phyloP scores from a whole-genome alignment of 2,329 filamentous ascomycete genomes.

The Conoideocrella luteorostrata region DNA sequence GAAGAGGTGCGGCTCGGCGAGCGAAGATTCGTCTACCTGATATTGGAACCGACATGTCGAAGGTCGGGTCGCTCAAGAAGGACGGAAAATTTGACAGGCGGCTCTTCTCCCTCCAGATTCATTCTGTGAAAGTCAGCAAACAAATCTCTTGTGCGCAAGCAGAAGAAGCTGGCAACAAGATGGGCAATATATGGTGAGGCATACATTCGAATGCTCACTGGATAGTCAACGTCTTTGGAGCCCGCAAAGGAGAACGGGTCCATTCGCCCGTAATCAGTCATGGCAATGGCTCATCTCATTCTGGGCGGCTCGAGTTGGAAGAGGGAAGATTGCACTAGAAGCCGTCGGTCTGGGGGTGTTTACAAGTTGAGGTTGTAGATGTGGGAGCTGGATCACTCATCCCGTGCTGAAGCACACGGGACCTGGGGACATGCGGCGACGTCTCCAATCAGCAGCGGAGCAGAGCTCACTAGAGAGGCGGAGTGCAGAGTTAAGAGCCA shows the following conservation, averaged over 20 bases:
- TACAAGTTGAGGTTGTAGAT: too few species aligned
- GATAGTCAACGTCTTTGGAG: constrained; percentile 74
- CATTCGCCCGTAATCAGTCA: constrained; percentile 52
- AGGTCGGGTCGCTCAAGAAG: constrained; percentile 74
- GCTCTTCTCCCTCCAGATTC: constrained; percentile 40
- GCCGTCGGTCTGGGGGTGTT: too few species aligned
- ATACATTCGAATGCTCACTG: constrained; percentile 61
- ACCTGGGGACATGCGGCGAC: not conserved
- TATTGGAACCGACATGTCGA: constrained; percentile 80
- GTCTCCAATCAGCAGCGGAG: not conserved
- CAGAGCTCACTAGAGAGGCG: not conserved
- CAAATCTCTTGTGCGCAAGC: not conserved
- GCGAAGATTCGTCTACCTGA: too few species aligned
- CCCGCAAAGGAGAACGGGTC: constrained; percentile 94
- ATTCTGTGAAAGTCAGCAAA: constrained; percentile 29
- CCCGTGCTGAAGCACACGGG: too few species aligned
- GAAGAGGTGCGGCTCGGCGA: too few species aligned
- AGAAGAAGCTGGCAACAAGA: not conserved
- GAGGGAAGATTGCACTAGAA: too few species aligned
- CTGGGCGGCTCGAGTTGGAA: constrained; percentile 8
- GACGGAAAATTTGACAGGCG: constrained; percentile 49
- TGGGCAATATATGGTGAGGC: constrained; percentile 13
- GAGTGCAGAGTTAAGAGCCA: not conserved
- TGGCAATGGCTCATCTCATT: constrained; percentile 24
- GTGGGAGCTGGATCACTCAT: too few species aligned